Conservation (phyloP, 305 asterid species). For the Plantago lanceolata region DNA sequence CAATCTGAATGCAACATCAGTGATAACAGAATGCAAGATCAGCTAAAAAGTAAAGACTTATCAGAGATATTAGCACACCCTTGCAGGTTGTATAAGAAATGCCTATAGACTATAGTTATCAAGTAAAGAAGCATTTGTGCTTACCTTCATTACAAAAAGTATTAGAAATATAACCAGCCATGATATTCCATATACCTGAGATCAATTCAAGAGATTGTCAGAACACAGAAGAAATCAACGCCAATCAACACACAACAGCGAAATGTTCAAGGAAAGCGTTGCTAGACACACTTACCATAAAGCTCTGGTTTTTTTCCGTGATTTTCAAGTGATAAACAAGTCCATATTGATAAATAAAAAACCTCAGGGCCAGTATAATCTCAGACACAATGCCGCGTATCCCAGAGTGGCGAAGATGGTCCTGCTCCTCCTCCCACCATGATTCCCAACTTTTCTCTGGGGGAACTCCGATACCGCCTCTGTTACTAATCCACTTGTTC, state of each 20-base stretch:
- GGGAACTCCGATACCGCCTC: conserved; percentile 92
- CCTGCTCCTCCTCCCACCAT: conserved; percentile 98
- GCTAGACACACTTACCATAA: conserved; percentile 49
- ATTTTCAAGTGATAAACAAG: conserved; percentile 77
- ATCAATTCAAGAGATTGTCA: conserved; percentile 22
- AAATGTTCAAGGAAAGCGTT: conserved; percentile 14
- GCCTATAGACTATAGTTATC: neutral
- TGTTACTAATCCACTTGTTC: conserved; percentile 88
- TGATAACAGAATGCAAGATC: too few relatives aligned
- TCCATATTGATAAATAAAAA: conserved; percentile 87
- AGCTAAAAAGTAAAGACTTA: too few relatives aligned
- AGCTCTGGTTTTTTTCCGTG: conserved; percentile 42
- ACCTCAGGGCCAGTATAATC: conserved; percentile 61
- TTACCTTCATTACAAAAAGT: conserved; percentile 88
- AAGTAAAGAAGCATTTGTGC: conserved; percentile 13
- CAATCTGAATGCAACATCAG: too few relatives aligned
- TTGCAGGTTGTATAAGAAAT: too few relatives aligned
- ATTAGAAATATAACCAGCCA: conserved; percentile 75
- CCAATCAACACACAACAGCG: conserved; percentile 7
- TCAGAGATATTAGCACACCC: too few relatives aligned
- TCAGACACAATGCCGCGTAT: conserved; percentile 66
- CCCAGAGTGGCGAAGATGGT: conserved; percentile 84
- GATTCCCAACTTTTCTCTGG: conserved; percentile 97
- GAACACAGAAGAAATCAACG: conserved; percentile 2
- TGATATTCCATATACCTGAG: conserved; percentile 77